Percentiles rank a stretch among this genome's conserved stretches.
Evolutionary conservation across 306 rosid species (phyloP).

Genomic region (Vicia faba): DNA sequence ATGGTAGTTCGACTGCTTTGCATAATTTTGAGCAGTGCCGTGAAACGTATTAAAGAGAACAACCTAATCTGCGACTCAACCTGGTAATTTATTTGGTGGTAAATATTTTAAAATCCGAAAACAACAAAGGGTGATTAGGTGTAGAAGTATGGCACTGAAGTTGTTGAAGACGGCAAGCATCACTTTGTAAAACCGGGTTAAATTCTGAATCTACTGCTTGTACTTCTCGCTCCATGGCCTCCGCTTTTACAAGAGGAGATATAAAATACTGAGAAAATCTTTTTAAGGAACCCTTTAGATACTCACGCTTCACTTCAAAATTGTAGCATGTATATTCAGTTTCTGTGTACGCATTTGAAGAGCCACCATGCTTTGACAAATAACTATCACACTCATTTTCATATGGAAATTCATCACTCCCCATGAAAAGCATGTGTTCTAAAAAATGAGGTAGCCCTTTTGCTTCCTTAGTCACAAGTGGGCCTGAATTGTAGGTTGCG

Average conservation of each 20-base stretch:
- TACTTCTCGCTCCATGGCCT: conserved; percentile 97
- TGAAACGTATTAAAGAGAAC: no score
- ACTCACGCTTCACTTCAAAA: conserved; percentile 91
- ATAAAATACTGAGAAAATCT: conserved; percentile 96
- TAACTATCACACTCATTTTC: conserved; percentile 99
- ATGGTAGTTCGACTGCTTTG: no score
- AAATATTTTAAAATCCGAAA: no score
- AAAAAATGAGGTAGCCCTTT: conserved; percentile 95
- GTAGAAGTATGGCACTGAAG: conserved; percentile 85
- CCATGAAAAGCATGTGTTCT: conserved; percentile 99
- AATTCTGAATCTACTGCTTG: conserved; percentile 98
- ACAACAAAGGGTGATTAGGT: conserved; percentile 75
- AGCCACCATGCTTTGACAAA: conserved; percentile 97
- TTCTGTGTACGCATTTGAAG: conserved; percentile 94
- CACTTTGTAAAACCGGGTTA: conserved; percentile 85
- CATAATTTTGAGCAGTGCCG: no score
- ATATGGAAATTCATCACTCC: conserved; percentile 88
- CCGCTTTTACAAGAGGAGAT: conserved; percentile 87
- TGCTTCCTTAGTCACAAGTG: no score
- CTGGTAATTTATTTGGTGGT: no score
- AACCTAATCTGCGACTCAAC: no score
- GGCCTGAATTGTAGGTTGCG: no score
- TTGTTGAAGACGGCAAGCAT: conserved; percentile 91
- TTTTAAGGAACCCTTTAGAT: conserved; percentile 81
- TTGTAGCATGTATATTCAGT: conserved; percentile 94